A percentile compares a stretch with the other conserved stretches of the same genome.
These are phyloP conservation scores for Prunus yedoensis DNA, from an alignment of 331 rosid species.

Conservation along the genomic window DNA sequence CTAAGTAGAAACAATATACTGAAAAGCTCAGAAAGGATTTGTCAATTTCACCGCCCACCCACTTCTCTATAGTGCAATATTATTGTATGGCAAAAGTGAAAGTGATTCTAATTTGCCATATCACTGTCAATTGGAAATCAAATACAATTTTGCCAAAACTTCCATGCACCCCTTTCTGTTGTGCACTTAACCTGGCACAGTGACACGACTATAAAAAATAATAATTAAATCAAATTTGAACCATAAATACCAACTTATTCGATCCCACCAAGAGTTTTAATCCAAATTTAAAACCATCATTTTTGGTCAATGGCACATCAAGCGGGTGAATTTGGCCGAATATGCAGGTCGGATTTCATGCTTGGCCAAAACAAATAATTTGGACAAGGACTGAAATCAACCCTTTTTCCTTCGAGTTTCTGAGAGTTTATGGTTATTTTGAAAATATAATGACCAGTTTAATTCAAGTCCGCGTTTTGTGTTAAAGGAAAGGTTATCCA, in stretches of 20 bases:
- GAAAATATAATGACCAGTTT: too few species aligned
- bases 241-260: background rate
- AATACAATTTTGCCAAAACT: background rate
- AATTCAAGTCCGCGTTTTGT: too few species aligned
- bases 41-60: slow-evolving; percentile 4
- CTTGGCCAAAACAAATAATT: slow-evolving; percentile 10
- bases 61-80: background rate
- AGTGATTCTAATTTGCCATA: background rate
- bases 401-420: background rate
- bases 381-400: background rate
- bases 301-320: slow-evolving; percentile 17
- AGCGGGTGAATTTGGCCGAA: slow-evolving; percentile 10
- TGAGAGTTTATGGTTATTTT: too few species aligned
- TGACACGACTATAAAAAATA: background rate
- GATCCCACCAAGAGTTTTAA: background rate
- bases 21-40: too few species aligned
- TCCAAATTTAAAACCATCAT: background rate
- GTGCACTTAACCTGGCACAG: background rate
- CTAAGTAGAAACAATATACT: too few species aligned
- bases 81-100: background rate
- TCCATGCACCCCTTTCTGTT: background rate
- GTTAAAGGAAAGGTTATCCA: too few species aligned
- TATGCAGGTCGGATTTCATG: slow-evolving; percentile 15
- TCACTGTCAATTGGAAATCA: background rate
- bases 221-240: background rate